Percentiles rank a stretch among this genome's conserved stretches.
These are phyloP conservation scores for Acanthochlamys bracteata DNA, from an alignment of 106 monocot genomes.

Conservation along the genomic window DNA sequence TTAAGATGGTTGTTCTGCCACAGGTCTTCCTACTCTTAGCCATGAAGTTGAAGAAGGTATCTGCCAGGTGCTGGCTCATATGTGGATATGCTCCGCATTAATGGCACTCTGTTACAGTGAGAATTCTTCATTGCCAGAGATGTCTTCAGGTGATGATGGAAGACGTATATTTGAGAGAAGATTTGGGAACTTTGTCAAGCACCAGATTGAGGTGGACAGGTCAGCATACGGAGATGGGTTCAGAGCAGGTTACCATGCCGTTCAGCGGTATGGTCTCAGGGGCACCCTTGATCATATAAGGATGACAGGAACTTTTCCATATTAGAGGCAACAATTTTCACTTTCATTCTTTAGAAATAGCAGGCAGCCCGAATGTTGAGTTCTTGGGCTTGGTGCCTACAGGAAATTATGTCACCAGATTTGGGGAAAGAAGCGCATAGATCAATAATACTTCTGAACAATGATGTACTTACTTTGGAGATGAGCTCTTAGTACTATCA, in stretches of 20 bases:
- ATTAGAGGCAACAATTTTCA: neutral
- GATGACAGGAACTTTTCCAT: constrained; percentile 56
- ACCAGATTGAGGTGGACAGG: constrained; percentile 68
- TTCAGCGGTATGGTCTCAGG: constrained; percentile 45
- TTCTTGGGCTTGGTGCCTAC: too few species aligned
- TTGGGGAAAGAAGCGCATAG: too few species aligned
- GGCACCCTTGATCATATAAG: constrained; percentile 60
- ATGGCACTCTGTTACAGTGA: constrained; percentile 25
- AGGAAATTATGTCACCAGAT: too few species aligned
- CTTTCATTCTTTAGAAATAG: neutral
- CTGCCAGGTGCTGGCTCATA: constrained; percentile 82
- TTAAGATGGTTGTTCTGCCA: neutral
- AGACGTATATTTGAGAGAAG: constrained; percentile 52
- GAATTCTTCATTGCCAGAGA: constrained; percentile 20
- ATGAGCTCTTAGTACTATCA: too few species aligned
- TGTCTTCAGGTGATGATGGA: constrained; percentile 35
- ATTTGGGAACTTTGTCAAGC: constrained; percentile 61
- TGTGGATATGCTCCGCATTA: constrained; percentile 64
- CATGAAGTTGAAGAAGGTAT: constrained; percentile 76
- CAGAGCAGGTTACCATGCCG: constrained; percentile 50
- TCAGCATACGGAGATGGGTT: constrained; percentile 70
- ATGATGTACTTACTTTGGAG: too few species aligned
- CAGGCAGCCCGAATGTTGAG: too few species aligned
- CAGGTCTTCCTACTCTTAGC: constrained; percentile 48
- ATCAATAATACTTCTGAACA: too few species aligned